Conservation (phyloP, 805 yeast genomes). For the Myxozyma monticola region DNA sequence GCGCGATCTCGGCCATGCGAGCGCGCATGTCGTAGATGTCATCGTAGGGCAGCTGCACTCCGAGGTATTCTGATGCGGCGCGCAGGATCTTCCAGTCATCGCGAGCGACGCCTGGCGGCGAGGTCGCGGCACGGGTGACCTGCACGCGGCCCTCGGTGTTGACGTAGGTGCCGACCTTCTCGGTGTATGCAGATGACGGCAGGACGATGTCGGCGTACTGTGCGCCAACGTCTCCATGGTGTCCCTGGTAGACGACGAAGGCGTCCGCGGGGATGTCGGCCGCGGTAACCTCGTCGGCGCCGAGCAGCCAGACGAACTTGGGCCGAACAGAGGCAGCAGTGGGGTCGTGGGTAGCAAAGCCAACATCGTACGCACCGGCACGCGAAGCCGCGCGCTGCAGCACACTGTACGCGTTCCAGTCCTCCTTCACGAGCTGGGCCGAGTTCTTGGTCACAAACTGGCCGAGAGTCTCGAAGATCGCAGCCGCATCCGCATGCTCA, state of each 20-base stretch:
- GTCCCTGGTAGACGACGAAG: constrained; percentile 86
- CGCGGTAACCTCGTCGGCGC: constrained; percentile 77
- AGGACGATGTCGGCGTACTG: constrained; percentile 82
- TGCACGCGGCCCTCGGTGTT: constrained; percentile 91
- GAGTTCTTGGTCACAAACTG: constrained; percentile 56
- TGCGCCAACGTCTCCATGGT: constrained; percentile 89
- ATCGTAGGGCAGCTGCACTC: constrained; percentile 72
- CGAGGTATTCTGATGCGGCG: constrained; percentile 77
- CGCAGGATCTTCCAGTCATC: constrained; percentile 89
- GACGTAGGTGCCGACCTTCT: constrained; percentile 78
- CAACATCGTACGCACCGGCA: constrained; percentile 82
- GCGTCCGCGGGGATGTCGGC: constrained; percentile 77
- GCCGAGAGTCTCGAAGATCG: constrained; percentile 59
- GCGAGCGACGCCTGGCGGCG: constrained; percentile 85
- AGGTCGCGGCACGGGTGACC: constrained; percentile 79
- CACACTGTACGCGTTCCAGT: constrained; percentile 80
- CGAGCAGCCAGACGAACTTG: constrained; percentile 74
- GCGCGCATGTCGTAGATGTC: constrained; percentile 65
- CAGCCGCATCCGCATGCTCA: constrained; percentile 63
- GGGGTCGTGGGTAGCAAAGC: constrained; percentile 59
- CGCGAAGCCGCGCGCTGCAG: constrained; percentile 87
- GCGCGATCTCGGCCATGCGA: constrained; percentile 75
- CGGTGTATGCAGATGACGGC: constrained; percentile 89
- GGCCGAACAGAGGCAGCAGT: constrained; percentile 54
- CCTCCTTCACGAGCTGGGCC: constrained; percentile 60